Conservation (phyloP, 2,329 filamentous ascomycete genomes). For the Fusarium buxicola region DNA sequence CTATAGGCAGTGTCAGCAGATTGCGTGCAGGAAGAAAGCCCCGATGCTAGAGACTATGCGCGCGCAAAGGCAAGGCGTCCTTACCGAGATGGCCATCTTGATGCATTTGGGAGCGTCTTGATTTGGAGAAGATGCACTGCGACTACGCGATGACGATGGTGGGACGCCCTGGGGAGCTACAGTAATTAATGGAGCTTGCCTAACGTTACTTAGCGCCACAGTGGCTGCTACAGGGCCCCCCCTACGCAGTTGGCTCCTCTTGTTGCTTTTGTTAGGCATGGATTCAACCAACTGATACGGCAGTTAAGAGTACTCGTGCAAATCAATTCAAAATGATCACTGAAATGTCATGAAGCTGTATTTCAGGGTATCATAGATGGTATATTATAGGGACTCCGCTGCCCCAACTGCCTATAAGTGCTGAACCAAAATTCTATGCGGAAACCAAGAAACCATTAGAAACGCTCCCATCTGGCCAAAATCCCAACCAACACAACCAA, state of each 20-base stretch:
- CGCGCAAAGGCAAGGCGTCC: slow-evolving; percentile 2
- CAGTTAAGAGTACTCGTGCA: background rate
- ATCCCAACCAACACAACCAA: background rate
- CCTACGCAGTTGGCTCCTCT: background rate
- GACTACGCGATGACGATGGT: slow-evolving; percentile 49
- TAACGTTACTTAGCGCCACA: slow-evolving; percentile 42
- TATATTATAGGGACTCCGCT: slow-evolving; percentile 40
- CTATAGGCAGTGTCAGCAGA: slow-evolving; percentile 58
- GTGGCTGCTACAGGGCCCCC: slow-evolving; percentile 38
- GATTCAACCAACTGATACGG: background rate
- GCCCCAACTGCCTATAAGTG: slow-evolving; percentile 35
- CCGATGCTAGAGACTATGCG: background rate
- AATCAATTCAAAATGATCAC: too few species aligned
- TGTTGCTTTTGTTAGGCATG: too few species aligned
- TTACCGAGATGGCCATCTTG: slow-evolving; percentile 53
- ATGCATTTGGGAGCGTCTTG: slow-evolving; percentile 43
- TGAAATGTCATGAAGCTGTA: background rate
- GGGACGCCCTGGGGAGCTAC: slow-evolving; percentile 45
- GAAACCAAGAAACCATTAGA: slow-evolving; percentile 31
- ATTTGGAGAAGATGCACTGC: slow-evolving; percentile 35
- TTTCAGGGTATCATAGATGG: slow-evolving; percentile 48
- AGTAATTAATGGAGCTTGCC: slow-evolving; percentile 28
- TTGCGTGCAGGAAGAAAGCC: background rate
- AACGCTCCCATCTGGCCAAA: slow-evolving; percentile 27
- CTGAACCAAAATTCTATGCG: slow-evolving; percentile 39